Base-by-base conservation (phyloP, 1,284 basidiomycete species). In the Sporisorium iseilematis-ciliati region DNA sequence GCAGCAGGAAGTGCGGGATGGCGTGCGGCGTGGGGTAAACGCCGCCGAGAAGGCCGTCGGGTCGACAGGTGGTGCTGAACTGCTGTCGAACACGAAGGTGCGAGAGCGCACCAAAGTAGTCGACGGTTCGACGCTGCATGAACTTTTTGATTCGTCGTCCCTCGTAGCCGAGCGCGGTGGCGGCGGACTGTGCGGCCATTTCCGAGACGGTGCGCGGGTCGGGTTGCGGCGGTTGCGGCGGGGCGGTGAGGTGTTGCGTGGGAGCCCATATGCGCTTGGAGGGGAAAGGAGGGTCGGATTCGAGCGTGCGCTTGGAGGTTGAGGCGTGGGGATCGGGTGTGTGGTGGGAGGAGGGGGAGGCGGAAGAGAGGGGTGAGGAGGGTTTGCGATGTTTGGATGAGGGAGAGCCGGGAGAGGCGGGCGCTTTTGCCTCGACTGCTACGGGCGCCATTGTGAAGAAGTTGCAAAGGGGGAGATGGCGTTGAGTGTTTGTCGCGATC, bases 91-190 rank as follows among this genome's bases (percentile, higher is more conserved):
- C 85, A 56, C 88, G 86, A 92, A 92, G 96, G 71, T 93, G 89
- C 18, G 92, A 92, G 84, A 96, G 88, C 2, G 91, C 91, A 26
- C 94, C 94, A 79, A 92, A 92, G 83, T 95, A 97, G 86, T 98
- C 96, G 14, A 98, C 94, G 16, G 96, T 98, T 84, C 94, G 87
- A 66, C 96, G 88, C 21, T 96, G 95, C 77, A 94, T 89, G 61
- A 94, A 94, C 87, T 95, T 94, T 87, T 94, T 93, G 72, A 93
- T 89, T 6, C 88, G 86, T 90, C 94, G 35, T 89, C 92, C 82
- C 91, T 93, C 78, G 73, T 77, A 85, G 31, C 76, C 85, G 57
- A 74, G 80, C 20, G 71, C 80, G 43, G 80, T 75, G 60, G 85
- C 76, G 52, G 86, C 74, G 70, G 72, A 86, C n/a, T 88, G 91